A percentile compares a stretch with the other conserved stretches of the same genome.
phyloP scores from a whole-genome alignment of 306 rosid genomes.

The Citrullus mucosospermus region DNA sequence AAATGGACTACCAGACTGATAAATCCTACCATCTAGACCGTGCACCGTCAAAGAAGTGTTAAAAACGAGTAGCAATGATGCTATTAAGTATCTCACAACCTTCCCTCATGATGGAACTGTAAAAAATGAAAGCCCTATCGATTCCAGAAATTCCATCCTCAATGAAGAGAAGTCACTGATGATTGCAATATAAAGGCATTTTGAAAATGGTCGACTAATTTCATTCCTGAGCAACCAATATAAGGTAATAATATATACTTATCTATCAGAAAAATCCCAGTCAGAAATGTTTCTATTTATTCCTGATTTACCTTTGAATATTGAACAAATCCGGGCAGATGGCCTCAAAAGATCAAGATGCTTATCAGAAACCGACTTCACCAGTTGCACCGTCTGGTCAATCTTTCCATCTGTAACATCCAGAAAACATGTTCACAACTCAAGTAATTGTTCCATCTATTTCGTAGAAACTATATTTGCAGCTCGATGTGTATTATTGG shows the following conservation, averaged over 20 bases:
- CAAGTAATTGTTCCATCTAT: neutral
- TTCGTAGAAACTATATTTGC: neutral
- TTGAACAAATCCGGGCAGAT: conserved; percentile 53
- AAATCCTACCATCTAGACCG: neutral
- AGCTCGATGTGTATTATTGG: neutral
- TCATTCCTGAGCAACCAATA: neutral
- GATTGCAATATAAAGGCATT: neutral
- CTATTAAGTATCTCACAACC: neutral
- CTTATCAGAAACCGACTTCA: conserved; percentile 49
- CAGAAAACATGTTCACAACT: conserved; percentile 10
- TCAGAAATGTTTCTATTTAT: neutral
- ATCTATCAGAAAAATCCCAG: conserved; percentile 8
- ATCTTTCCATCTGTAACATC: conserved; percentile 34
- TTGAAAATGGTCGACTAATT: neutral
- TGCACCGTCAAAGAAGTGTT: neutral
- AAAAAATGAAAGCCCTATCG: neutral
- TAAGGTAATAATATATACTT: neutral
- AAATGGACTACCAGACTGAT: neutral
- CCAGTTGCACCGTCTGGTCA: conserved; percentile 36
- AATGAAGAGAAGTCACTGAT: neutral
- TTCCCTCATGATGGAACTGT: neutral
- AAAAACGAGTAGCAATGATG: neutral
- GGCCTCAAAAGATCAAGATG: conserved; percentile 72
- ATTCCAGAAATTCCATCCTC: neutral
- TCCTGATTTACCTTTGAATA: conserved; percentile 45